Evolutionary conservation across 2,329 filamentous ascomycete species (phyloP).

Genomic region (Xylaria sp.): DNA sequence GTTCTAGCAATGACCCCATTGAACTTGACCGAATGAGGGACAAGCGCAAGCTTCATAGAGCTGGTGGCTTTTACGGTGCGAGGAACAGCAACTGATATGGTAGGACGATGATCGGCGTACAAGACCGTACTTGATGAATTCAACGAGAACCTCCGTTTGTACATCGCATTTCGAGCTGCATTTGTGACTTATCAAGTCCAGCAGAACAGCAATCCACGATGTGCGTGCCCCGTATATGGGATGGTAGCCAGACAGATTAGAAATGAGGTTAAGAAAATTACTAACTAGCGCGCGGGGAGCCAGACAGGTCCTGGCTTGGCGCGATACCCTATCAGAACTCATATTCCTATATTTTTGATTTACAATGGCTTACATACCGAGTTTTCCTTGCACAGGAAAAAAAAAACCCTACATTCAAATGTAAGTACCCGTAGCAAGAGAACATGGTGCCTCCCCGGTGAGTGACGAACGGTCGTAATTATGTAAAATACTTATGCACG

Average conservation of each 20-base stretch:
- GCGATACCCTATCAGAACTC: neutral
- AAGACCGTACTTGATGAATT: neutral
- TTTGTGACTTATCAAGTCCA: neutral
- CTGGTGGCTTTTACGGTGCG: neutral
- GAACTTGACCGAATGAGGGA: neutral
- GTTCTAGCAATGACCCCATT: neutral
- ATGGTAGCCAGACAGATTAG: neutral
- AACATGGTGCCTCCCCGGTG: neutral
- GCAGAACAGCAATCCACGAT: neutral
- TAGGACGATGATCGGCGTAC: neutral
- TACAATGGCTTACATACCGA: constrained; percentile 45
- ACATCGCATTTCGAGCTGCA: neutral
- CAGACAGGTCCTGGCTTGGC: neutral
- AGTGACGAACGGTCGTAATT: neutral
- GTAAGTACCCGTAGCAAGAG: constrained; percentile 12
- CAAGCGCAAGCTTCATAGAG: neutral
- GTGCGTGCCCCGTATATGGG: neutral
- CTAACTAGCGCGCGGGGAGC: constrained; percentile 30
- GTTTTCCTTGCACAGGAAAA: neutral
- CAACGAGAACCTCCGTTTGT: neutral
- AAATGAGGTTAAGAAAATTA: neutral
- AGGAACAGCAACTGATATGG: neutral
- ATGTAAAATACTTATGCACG: neutral
- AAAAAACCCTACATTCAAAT: constrained; percentile 2
- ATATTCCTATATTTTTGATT: constrained; percentile 30